A percentile compares a stretch with the other conserved stretches of the same genome.
These are phyloP conservation scores for Kodamaea hsintzibuensis DNA, from an alignment of 805 yeast genomes.

Conservation along the genomic window DNA sequence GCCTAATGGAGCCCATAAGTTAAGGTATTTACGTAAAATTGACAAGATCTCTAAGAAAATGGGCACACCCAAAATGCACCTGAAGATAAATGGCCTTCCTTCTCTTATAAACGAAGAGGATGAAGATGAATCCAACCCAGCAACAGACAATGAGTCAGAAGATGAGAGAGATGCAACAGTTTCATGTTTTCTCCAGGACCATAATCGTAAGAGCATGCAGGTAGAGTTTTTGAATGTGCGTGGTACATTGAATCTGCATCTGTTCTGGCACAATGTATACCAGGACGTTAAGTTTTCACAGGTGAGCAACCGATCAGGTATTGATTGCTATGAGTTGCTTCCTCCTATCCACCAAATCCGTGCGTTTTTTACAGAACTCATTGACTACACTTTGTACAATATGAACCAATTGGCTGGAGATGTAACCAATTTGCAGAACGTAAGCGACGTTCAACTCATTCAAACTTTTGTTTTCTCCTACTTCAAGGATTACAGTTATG, in stretches of 20 bases:
- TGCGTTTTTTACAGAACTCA: slow-evolving; percentile 21
- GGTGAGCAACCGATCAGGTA: slow-evolving; percentile 7
- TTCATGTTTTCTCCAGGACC: not conserved
- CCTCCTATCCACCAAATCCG: slow-evolving; percentile 14
- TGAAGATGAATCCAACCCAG: not conserved
- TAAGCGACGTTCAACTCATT: slow-evolving; percentile 8
- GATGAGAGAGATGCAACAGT: slow-evolving; percentile 7
- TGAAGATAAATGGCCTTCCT: slow-evolving; percentile 11
- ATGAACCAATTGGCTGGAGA: slow-evolving; percentile 13
- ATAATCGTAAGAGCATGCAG: not conserved
- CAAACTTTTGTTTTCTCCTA: slow-evolving; percentile 19
- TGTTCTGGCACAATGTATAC: slow-evolving; percentile 32
- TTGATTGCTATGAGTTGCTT: slow-evolving; percentile 12
- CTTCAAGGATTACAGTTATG: slow-evolving; percentile 23
- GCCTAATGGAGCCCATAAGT: slow-evolving; percentile 7
- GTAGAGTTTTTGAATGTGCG: not conserved
- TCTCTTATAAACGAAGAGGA: slow-evolving; percentile 3
- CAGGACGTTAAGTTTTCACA: slow-evolving; percentile 26
- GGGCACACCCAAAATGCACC: not conserved
- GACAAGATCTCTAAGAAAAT: slow-evolving; percentile 3
- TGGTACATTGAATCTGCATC: slow-evolving; percentile 11
- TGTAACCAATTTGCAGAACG: slow-evolving; percentile 7
- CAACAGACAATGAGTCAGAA: slow-evolving; percentile 10
- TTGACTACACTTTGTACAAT: slow-evolving; percentile 25
- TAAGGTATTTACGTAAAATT: slow-evolving; percentile 13